These are phyloP conservation scores for Xanthoparmelia taractica DNA, from an alignment of 495 filamentous ascomycete genomes.

Conservation along the genomic window DNA sequence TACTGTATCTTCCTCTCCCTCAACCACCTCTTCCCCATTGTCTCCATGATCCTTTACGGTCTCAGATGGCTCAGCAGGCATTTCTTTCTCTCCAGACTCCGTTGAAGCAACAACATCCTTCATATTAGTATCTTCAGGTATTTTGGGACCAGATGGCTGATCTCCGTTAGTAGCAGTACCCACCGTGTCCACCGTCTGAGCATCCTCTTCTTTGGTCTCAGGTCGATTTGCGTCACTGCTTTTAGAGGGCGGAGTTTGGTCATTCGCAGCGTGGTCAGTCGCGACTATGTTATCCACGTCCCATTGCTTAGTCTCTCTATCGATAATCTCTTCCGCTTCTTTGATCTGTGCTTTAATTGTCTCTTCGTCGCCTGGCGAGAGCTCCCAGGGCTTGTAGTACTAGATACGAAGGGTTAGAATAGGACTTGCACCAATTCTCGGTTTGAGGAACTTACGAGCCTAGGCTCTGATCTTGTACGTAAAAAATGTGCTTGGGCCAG, in stretches of 20 bases:
- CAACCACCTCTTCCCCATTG: constrained; percentile 61
- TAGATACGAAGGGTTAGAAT: constrained; percentile 35
- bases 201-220: constrained; percentile 22
- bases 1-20: constrained; percentile 76
- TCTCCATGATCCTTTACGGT: constrained; percentile 46
- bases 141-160: constrained; percentile 9
- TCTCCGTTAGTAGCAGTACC: constrained; percentile 26
- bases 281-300: constrained; percentile 24
- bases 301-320: constrained; percentile 45
- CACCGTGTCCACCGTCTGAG: constrained; percentile 28
- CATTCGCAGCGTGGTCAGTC: not conserved
- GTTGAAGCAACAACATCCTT: constrained; percentile 20
- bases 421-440: constrained; percentile 11
- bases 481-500: constrained; percentile 67
- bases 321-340: constrained; percentile 46
- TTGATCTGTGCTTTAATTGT: constrained; percentile 53
- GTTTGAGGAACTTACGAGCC: constrained; percentile 53
- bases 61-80: constrained; percentile 20
- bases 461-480: constrained; percentile 64
- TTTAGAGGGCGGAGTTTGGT: constrained; percentile 1
- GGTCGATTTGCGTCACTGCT: constrained; percentile 21
- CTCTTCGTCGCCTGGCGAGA: constrained; percentile 53
- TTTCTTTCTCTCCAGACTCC: constrained; percentile 21
- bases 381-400: constrained; percentile 88
- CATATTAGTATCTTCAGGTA: constrained; percentile 23